A percentile compares a stretch with the other conserved stretches of the same genome.
Evolutionary conservation across 1,284 basidiomycete genomes (phyloP).

Genomic region (Microbotryum saponariae): DNA sequence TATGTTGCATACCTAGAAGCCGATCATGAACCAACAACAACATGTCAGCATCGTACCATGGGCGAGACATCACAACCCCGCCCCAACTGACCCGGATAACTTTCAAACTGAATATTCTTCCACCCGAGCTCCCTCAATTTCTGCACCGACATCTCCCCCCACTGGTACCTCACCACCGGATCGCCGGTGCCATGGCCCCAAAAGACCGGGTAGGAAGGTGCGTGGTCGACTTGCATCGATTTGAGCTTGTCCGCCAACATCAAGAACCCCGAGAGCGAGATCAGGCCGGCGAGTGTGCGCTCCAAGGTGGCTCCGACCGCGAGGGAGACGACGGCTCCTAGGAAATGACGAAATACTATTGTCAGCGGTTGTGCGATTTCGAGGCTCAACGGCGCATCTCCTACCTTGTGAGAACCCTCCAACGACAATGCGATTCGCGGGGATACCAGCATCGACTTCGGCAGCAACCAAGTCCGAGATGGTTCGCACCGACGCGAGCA

Average conservation of each 20-base stretch:
- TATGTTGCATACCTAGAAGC: constrained; percentile 22
- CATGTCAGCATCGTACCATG: not conserved
- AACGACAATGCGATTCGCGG: constrained; percentile 53
- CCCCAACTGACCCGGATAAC: constrained; percentile 21
- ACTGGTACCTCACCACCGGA: constrained; percentile 51
- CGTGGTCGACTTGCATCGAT: constrained; percentile 54
- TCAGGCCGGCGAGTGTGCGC: constrained; percentile 63
- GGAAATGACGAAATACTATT: too few species aligned
- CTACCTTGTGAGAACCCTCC: constrained; percentile 77
- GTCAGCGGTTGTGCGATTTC: too few species aligned
- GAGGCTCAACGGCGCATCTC: not conserved
- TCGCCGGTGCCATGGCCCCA: constrained; percentile 80
- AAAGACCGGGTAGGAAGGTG: constrained; percentile 56
- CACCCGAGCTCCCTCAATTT: constrained; percentile 27
- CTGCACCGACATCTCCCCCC: constrained; percentile 30
- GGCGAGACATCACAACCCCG: not conserved
- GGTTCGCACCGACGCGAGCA: constrained; percentile 56
- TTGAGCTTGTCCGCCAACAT: constrained; percentile 59
- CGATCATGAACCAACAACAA: not conserved
- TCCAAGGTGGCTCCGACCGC: constrained; percentile 62
- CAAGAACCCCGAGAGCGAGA: constrained; percentile 67
- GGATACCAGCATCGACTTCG: constrained; percentile 65
- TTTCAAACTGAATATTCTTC: constrained; percentile 30
- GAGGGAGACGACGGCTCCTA: constrained; percentile 62
- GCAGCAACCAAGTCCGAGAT: constrained; percentile 63